A percentile compares a stretch with the other conserved stretches of the same genome.
These are phyloP conservation scores for Phytophthora cryptogea DNA, from an alignment of 352 stramenopile genomes.

Conservation along the genomic window DNA sequence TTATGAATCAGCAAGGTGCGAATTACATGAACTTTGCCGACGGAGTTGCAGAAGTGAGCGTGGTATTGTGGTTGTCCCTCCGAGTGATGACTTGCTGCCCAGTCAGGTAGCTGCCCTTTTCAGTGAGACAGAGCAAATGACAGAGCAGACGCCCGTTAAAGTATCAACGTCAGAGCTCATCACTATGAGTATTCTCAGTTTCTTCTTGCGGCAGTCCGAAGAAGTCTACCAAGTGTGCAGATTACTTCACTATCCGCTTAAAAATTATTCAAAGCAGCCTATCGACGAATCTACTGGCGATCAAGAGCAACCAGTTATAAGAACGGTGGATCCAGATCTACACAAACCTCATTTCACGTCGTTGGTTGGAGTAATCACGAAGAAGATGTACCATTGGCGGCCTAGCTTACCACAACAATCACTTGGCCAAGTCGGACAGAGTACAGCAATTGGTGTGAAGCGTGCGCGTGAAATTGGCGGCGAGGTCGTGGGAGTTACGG, in stretches of 20 bases:
- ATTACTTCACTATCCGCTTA: slow-evolving; percentile 34
- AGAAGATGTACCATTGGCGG: slow-evolving; percentile 41
- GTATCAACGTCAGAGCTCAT: slow-evolving; percentile 19
- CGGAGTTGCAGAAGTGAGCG: slow-evolving; percentile 4
- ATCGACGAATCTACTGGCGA: not conserved
- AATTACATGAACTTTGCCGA: slow-evolving; percentile 24
- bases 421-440: not conserved
- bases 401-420: slow-evolving; percentile 7
- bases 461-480: not conserved
- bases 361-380: slow-evolving; percentile 37
- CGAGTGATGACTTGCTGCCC: not conserved
- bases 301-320: slow-evolving; percentile 2
- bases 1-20: slow-evolving; percentile 8
- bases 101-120: not conserved
- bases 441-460: slow-evolving; percentile 16
- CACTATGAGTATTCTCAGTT: slow-evolving; percentile 24
- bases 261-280: slow-evolving; percentile 6
- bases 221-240: slow-evolving; percentile 23
- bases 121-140: slow-evolving; percentile 1
- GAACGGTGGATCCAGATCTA: slow-evolving; percentile 23
- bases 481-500: slow-evolving; percentile 1
- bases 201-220: slow-evolving; percentile 30
- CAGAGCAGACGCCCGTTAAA: slow-evolving; percentile 10
- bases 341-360: slow-evolving; percentile 44
- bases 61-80: slow-evolving; percentile 7